Conservation (phyloP, 345 rosid genomes). For the sweet orange (Citrus sinensis) region DNA sequence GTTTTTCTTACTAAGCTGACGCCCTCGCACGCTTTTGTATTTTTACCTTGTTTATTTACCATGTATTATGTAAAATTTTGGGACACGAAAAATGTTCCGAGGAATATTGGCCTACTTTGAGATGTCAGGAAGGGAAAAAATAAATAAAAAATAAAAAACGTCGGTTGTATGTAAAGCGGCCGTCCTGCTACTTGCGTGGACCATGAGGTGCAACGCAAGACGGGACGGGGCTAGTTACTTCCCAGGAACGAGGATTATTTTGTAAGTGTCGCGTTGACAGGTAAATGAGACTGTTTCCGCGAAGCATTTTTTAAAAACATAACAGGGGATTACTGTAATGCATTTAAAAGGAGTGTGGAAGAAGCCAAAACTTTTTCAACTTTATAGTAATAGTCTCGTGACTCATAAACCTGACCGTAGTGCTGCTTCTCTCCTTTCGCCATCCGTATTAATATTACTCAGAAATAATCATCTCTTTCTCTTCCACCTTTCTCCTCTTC, state of each 20-base stretch:
- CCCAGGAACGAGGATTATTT: not conserved
- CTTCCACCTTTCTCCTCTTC: not conserved
- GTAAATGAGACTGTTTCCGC: not conserved
- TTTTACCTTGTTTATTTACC: too few species aligned
- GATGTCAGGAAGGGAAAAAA: too few species aligned
- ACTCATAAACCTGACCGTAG: conserved; percentile 12
- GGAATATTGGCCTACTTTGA: not conserved
- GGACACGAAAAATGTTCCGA: not conserved
- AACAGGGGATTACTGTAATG: not conserved
- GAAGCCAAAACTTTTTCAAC: not conserved
- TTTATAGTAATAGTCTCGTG: conserved; percentile 32
- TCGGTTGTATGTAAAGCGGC: not conserved
- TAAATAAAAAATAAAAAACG: too few species aligned
- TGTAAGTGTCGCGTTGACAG: not conserved
- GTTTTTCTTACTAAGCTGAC: not conserved
- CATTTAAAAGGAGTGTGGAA: not conserved
- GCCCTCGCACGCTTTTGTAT: not conserved
- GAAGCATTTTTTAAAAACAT: too few species aligned
- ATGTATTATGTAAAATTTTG: too few species aligned
- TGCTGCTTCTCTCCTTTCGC: not conserved
- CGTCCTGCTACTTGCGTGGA: not conserved
- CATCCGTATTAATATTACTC: too few species aligned
- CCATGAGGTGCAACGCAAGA: not conserved
- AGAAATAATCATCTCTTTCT: not conserved
- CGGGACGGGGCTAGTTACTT: not conserved